Evolutionary conservation across 257 asterid genomes (phyloP).

Genomic region (Haberlea rhodopensis): DNA sequence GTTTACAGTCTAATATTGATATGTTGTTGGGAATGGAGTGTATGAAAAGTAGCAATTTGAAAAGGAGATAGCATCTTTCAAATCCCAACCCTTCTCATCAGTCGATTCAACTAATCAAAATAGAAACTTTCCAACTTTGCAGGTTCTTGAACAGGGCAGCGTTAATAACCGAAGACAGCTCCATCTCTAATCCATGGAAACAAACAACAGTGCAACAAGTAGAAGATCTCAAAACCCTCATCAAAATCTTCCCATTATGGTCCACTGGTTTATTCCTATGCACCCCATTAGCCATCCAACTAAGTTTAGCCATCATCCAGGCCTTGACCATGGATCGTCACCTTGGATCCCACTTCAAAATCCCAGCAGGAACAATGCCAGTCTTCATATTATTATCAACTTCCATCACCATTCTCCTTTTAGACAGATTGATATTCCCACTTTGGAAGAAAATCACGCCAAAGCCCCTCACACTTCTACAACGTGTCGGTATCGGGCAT

Average conservation of each 20-base stretch:
- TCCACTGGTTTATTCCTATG: slow-evolving; percentile 58
- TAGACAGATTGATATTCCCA: slow-evolving; percentile 50
- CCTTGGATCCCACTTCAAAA: slow-evolving; percentile 38
- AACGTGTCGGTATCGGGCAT: slow-evolving; percentile 57
- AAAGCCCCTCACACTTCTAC: slow-evolving; percentile 53
- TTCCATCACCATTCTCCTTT: slow-evolving; percentile 39
- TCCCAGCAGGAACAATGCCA: slow-evolving; percentile 65
- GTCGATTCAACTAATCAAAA: neutral
- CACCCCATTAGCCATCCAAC: slow-evolving; percentile 60
- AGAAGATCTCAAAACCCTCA: slow-evolving; percentile 57
- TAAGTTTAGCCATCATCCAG: slow-evolving; percentile 52
- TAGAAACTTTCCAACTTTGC: neutral
- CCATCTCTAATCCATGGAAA: slow-evolving; percentile 38
- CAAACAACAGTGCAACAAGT: slow-evolving; percentile 52
- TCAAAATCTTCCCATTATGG: slow-evolving; percentile 64
- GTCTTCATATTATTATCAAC: slow-evolving; percentile 55
- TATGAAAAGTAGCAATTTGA: neutral
- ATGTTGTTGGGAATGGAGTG: neutral
- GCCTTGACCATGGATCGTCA: slow-evolving; percentile 71
- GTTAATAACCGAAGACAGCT: slow-evolving; percentile 32
- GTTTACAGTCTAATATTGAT: neutral
- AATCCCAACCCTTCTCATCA: too few species aligned
- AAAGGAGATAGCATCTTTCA: too few species aligned
- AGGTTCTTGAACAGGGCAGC: slow-evolving; percentile 77
- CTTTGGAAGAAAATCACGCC: slow-evolving; percentile 36